Evolutionary conservation across 805 yeast genomes (phyloP).

Genomic region (Candida silvicultrix): DNA sequence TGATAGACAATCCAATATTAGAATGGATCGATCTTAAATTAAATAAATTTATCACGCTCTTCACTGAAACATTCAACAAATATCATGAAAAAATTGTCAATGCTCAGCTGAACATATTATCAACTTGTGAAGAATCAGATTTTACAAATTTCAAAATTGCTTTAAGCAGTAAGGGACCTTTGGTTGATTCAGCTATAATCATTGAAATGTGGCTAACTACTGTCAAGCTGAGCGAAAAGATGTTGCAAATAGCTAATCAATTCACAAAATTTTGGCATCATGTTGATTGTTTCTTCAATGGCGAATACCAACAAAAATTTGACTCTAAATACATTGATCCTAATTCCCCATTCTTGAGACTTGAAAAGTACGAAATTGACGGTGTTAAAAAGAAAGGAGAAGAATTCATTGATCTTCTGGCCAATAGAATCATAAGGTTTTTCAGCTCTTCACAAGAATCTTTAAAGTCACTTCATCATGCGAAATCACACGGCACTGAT

Average conservation of each 20-base stretch:
- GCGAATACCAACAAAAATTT: conserved; percentile 35
- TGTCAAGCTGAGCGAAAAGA: conserved; percentile 33
- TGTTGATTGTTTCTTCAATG: conserved; percentile 47
- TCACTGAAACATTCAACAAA: conserved; percentile 36
- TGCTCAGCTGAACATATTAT: conserved; percentile 33
- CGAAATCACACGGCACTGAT: conserved; percentile 15
- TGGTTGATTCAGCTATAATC: conserved; percentile 48
- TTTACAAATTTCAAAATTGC: conserved; percentile 22
- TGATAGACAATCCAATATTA: conserved; percentile 55
- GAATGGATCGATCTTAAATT: conserved; percentile 55
- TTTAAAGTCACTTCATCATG: conserved; percentile 6
- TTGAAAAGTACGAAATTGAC: conserved; percentile 37
- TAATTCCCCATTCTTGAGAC: conserved; percentile 30
- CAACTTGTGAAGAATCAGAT: conserved; percentile 30
- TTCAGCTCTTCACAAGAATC: conserved; percentile 27
- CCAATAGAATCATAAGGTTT: conserved; percentile 22
- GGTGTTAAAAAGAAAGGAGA: conserved; percentile 33
- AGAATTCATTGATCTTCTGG: conserved; percentile 30
- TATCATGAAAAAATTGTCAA: conserved; percentile 33
- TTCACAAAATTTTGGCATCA: conserved; percentile 48
- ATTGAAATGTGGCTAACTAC: conserved; percentile 56
- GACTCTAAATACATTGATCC: conserved; percentile 23
- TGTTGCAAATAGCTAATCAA: conserved; percentile 31
- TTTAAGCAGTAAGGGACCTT: conserved; percentile 16
- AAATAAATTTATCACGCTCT: conserved; percentile 29